These are phyloP conservation scores for Lathyrus oleraceus DNA, from an alignment of 306 rosid species.

Conservation along the genomic window DNA sequence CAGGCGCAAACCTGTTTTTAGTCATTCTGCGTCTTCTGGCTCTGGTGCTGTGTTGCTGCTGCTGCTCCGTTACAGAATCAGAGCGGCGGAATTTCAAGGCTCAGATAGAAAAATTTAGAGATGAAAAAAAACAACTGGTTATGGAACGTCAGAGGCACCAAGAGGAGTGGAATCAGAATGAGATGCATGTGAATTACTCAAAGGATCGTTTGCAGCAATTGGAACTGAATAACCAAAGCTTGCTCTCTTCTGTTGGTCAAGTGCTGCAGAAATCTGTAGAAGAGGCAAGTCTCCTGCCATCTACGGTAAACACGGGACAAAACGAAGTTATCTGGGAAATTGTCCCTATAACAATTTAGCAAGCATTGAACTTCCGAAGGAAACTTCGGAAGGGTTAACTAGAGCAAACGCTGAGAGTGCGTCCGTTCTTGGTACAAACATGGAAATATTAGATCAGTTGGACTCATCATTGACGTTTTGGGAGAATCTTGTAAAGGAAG, in stretches of 20 bases:
- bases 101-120: slow-evolving; percentile 57
- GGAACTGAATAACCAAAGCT: no score
- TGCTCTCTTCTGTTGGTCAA: slow-evolving; percentile 45
- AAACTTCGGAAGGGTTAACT: slow-evolving; percentile 36
- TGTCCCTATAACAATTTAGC: slow-evolving; percentile 41
- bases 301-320: slow-evolving; percentile 51
- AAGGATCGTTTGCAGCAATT: no score
- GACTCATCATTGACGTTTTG: no score
- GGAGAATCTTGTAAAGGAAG: no score
- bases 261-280: slow-evolving; percentile 56
- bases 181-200: no score
- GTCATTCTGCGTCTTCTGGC: slow-evolving; percentile 68
- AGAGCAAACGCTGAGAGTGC: slow-evolving; percentile 36
- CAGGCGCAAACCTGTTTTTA: slow-evolving; percentile 83
- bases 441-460: no score
- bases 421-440: not conserved
- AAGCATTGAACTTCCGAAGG: slow-evolving; percentile 47
- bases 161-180: slow-evolving; percentile 44
- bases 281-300: slow-evolving; percentile 46
- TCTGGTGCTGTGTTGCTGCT: slow-evolving; percentile 48
- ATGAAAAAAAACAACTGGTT: slow-evolving; percentile 52
- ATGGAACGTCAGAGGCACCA: slow-evolving; percentile 54
- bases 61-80: slow-evolving; percentile 42
- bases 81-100: slow-evolving; percentile 57
- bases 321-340: slow-evolving; percentile 60